phyloP scores from a whole-genome alignment of 768 basidiomycete species.

The Erythrobasidium yunnanense region DNA sequence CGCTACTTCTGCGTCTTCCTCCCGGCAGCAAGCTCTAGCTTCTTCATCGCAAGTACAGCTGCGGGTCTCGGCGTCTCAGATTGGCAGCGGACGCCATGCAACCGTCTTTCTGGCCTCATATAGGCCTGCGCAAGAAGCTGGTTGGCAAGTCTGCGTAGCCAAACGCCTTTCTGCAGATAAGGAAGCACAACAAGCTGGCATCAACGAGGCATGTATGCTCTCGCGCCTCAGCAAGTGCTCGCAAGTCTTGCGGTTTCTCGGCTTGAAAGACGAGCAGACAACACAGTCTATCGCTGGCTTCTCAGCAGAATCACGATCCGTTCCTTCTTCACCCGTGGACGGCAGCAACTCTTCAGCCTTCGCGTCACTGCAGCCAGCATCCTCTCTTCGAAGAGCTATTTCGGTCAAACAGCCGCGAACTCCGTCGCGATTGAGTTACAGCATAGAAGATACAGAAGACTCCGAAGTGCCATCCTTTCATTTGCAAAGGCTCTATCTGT shows the following conservation, averaged over 20 bases:
- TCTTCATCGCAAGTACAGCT: background rate
- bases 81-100: conserved; percentile 37
- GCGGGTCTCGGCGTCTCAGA: background rate
- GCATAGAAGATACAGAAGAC: background rate
- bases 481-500: conserved; percentile 28
- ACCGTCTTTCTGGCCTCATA: conserved; percentile 36
- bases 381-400: background rate
- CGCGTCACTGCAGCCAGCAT: conserved; percentile 3
- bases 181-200: conserved; percentile 42
- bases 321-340: background rate
- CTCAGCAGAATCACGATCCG: background rate
- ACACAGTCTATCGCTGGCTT: background rate
- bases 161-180: conserved; percentile 42
- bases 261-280: conserved; percentile 11
- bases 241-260: conserved; percentile 12
- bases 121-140: background rate
- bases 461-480: background rate
- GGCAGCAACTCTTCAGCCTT: background rate
- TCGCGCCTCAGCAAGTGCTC: background rate
- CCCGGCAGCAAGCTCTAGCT: too few relatives aligned
- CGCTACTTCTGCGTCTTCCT: background rate
- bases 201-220: conserved; percentile 44
- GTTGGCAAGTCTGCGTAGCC: conserved; percentile 43
- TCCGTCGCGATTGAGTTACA: background rate
- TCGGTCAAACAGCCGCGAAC: background rate